Conservation (phyloP, 768 basidiomycete genomes). For the Kwoniella europaea region DNA sequence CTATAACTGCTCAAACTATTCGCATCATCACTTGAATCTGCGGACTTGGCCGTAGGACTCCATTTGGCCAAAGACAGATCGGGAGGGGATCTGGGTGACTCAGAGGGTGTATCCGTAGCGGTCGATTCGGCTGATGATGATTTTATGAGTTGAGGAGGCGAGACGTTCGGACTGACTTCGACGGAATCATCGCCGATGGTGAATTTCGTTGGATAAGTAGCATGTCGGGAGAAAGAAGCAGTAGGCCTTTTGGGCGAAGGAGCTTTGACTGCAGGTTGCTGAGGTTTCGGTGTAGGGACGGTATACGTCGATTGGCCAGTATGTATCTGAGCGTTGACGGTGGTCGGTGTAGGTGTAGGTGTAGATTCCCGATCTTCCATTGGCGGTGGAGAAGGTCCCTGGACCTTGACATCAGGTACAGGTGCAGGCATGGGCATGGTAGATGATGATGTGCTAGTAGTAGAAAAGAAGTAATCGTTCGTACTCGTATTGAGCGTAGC, state of each 20-base stretch:
- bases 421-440: constrained; percentile 17
- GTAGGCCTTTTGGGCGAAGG: constrained; percentile 9
- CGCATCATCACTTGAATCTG: constrained; percentile 19
- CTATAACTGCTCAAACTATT: constrained; percentile 46
- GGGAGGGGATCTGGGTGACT: constrained; percentile 45
- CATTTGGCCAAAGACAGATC: constrained; percentile 35
- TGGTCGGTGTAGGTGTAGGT: constrained; percentile 15
- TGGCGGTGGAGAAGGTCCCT: constrained; percentile 39
- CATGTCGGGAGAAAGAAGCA: constrained; percentile 1
- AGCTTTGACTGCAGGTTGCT: neutral
- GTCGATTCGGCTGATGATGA: constrained; percentile 22
- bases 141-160: constrained; percentile 21
- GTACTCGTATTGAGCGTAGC: constrained; percentile 5
- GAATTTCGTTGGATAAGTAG: constrained; percentile 15
- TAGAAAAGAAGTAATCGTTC: constrained; percentile 38
- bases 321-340: neutral
- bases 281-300: constrained; percentile 4
- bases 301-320: neutral
- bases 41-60: constrained; percentile 28
- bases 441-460: constrained; percentile 9
- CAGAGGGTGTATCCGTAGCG: constrained; percentile 29
- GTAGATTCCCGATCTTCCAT: constrained; percentile 13
- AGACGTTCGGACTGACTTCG: constrained; percentile 19
- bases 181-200: constrained; percentile 22
- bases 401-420: constrained; percentile 31